phyloP scores from a whole-genome alignment of 768 basidiomycete genomes.

The Boletus eberwhitei region DNA sequence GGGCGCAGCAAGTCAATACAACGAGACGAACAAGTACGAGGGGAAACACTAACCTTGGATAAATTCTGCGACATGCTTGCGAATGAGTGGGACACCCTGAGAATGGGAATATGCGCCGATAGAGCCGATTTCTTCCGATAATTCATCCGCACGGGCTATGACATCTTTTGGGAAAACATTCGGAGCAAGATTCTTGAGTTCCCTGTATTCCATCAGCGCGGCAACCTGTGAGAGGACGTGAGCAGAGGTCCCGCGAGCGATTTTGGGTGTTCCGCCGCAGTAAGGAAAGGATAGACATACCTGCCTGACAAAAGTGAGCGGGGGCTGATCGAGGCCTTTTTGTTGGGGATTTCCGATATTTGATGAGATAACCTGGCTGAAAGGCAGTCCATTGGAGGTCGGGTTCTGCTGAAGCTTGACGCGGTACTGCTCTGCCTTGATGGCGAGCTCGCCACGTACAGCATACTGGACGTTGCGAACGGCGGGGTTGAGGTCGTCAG shows the following conservation, averaged over 20 bases:
- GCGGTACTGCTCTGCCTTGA: slow-evolving; percentile 84
- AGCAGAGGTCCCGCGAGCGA: not conserved
- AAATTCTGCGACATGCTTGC: slow-evolving; percentile 84
- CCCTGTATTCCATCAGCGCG: slow-evolving; percentile 89
- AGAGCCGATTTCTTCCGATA: slow-evolving; percentile 84
- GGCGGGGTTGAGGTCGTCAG: slow-evolving; percentile 76
- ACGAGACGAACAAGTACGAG: not conserved
- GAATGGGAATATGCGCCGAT: slow-evolving; percentile 95
- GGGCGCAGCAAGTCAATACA: slow-evolving; percentile 3
- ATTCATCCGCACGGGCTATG: slow-evolving; percentile 73
- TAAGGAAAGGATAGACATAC: slow-evolving; percentile 38
- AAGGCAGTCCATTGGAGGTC: slow-evolving; percentile 59
- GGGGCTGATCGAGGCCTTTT: slow-evolving; percentile 87
- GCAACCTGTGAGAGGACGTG: slow-evolving; percentile 56
- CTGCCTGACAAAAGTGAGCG: slow-evolving; percentile 91
- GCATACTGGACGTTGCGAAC: slow-evolving; percentile 92
- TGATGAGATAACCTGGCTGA: slow-evolving; percentile 84
- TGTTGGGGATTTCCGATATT: slow-evolving; percentile 99
- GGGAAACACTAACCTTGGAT: slow-evolving; percentile 61
- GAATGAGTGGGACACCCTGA: slow-evolving; percentile 87
- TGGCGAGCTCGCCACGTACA: slow-evolving; percentile 94
- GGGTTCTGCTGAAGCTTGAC: slow-evolving; percentile 58
- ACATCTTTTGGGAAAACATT: slow-evolving; percentile 84
- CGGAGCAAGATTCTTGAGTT: slow-evolving; percentile 71
- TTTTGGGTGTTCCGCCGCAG: not conserved